Evolutionary conservation across 73 alveolate species (phyloP).

Genomic region (Tetrahymena borealis): DNA sequence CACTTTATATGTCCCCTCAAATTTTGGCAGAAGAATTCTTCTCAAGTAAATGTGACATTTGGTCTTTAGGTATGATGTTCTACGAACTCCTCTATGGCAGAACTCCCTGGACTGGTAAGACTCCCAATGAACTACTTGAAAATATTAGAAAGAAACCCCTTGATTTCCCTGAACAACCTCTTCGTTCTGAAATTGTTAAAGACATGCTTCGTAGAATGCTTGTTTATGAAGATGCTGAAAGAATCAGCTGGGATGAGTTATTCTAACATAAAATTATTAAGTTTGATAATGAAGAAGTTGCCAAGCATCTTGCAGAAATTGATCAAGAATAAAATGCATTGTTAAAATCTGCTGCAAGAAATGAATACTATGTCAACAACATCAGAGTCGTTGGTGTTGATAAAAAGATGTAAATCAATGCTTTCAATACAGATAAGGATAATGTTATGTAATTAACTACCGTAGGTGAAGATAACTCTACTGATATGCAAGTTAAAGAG

Average conservation of each 20-base stretch:
- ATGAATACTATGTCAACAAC: constrained; percentile 14
- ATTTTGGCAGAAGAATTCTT: constrained; percentile 17
- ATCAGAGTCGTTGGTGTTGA: constrained; percentile 28
- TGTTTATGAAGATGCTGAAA: constrained; percentile 8
- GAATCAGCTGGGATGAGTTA: constrained; percentile 35
- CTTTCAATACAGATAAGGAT: constrained; percentile 4
- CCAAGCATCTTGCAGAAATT: neutral
- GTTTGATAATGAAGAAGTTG: constrained; percentile 12
- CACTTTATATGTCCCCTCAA: constrained; percentile 43
- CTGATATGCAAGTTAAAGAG: neutral
- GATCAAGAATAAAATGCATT: constrained; percentile 16
- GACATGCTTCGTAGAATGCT: constrained; percentile 31
- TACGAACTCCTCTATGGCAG: constrained; percentile 37
- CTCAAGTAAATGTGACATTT: constrained; percentile 35
- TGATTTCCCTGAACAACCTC: constrained; percentile 29
- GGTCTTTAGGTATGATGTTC: constrained; percentile 44
- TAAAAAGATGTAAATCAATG: neutral
- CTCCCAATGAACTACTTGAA: constrained; percentile 9
- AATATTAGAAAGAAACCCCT: constrained; percentile 30
- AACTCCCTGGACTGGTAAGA: constrained; percentile 36
- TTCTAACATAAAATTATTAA: constrained; percentile 25
- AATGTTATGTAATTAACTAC: neutral
- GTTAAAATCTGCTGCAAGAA: constrained; percentile 10
- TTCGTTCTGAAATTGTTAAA: constrained; percentile 17
- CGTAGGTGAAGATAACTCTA: neutral